Conservation (phyloP, 441 rosid species). For the Theobroma grandiflorum region DNA sequence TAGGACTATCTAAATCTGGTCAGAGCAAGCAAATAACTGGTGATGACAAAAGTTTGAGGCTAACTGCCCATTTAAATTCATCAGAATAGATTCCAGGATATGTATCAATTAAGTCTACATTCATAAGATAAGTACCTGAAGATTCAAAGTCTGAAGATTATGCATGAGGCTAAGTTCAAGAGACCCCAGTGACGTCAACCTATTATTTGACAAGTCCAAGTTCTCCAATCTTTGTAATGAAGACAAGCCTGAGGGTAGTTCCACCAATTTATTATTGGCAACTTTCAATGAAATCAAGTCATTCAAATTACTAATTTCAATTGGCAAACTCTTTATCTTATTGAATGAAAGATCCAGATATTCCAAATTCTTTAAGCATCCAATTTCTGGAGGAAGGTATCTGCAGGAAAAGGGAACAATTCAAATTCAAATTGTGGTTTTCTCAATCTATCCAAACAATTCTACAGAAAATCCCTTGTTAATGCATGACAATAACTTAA, state of each 20-base stretch:
- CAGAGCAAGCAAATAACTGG: constrained; percentile 2
- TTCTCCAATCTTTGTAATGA: constrained; percentile 74
- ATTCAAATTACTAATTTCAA: constrained; percentile 70
- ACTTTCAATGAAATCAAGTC: constrained; percentile 75
- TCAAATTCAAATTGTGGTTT: neutral
- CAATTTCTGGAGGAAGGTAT: constrained; percentile 94
- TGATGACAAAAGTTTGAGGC: neutral
- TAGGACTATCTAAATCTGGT: neutral
- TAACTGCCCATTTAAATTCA: neutral
- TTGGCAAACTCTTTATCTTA: constrained; percentile 84
- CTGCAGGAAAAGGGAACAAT: constrained; percentile 51
- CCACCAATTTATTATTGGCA: constrained; percentile 85
- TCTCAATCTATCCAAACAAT: too few relatives aligned
- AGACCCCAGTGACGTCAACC: constrained; percentile 74
- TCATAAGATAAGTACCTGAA: constrained; percentile 70
- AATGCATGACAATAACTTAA: too few relatives aligned
- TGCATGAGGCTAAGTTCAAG: constrained; percentile 76
- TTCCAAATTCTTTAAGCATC: constrained; percentile 81
- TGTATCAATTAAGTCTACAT: neutral
- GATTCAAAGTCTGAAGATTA: constrained; percentile 71
- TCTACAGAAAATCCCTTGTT: too few relatives aligned
- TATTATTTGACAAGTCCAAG: constrained; percentile 87
- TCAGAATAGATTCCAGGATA: neutral
- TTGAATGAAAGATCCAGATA: constrained; percentile 91
- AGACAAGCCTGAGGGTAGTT: constrained; percentile 66